Evolutionary conservation across 108 stramenopile species (phyloP), one percentile per base, ranked within the genome.

Genomic region (Skeletonema grethae): DNA sequence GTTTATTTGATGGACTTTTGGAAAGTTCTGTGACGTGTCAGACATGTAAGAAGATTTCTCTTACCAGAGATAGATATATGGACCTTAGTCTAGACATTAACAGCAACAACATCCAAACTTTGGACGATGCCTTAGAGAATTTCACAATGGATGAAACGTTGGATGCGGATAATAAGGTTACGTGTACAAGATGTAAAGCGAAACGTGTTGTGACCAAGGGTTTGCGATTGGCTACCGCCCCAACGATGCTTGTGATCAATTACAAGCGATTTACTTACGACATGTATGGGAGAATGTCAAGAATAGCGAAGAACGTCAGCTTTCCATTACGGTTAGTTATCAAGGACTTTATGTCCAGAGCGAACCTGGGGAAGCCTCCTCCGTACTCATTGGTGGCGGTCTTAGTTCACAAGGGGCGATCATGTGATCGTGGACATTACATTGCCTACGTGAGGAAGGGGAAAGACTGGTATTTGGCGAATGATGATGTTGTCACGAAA

Each of bases 51-150:
- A 82, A 86, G 61, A 66, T 82, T 12, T 88, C 87, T 65, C 69
- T 91, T 7, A 95, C 94, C 4, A 73, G 91, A 66, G 94, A 95
- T 68, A 73, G 91, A 41, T 95, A 93, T 60, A 93, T 95, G 94
- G 94, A 95, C 63, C 80, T 95, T 20, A 88, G 87, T 63, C 70
- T 95, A 5, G 91, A 95, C 62, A 91, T 95, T 57, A 79, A 84
- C 56, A 80, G 84, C 66, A 56, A 65, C 2, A 63, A 83, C 13
- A 84, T 91, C 46, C 63, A 60, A 13, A 87, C 82, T 35, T 61
- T 95, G 32, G 72, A 79, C 34, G 82, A 82, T 63, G 94, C 94
- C 20, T 75, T 95, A 34, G 77, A 67, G 22, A 77, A 91, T 24
- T 95, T 92, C 63, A 95, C 91, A 41, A 75, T 84, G 66, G 78